Percentiles rank a stretch among this genome's conserved stretches.
Conservation (phyloP, 192 early-diverging fungal genomes). For the Backusella circina region DNA sequence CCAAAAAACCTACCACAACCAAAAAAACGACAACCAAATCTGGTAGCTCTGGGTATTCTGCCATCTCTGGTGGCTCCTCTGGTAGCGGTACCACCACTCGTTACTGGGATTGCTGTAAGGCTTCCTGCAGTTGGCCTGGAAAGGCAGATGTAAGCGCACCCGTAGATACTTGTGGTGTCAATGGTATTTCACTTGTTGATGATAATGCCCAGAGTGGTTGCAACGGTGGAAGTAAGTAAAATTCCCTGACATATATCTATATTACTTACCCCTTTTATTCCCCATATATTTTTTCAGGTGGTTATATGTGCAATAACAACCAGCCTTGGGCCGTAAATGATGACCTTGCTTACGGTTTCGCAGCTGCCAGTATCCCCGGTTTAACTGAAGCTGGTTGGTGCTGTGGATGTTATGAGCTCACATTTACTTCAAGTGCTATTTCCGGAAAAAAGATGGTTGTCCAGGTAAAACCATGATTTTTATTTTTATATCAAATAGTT, state of each 20-base stretch:
- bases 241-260: neutral
- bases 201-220: constrained; percentile 17
- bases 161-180: constrained; percentile 14
- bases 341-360: constrained; percentile 27
- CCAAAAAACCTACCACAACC: constrained; percentile 1
- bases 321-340: constrained; percentile 25
- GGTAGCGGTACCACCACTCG: constrained; percentile 21
- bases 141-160: constrained; percentile 21
- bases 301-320: constrained; percentile 29
- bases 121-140: constrained; percentile 16
- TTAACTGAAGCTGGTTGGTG: constrained; percentile 19
- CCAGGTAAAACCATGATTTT: constrained; percentile 3
- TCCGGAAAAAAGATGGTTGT: constrained; percentile 29
- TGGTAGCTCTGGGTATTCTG: neutral
- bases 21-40: neutral
- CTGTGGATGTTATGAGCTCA: constrained; percentile 28
- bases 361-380: constrained; percentile 21
- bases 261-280: neutral
- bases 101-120: constrained; percentile 30
- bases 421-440: constrained; percentile 16
- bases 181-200: constrained; percentile 15
- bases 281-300: neutral
- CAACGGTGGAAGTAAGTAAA: constrained; percentile 14
- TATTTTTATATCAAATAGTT: neutral
- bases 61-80: constrained; percentile 12